phyloP scores from a whole-genome alignment of 495 filamentous ascomycete genomes.

The Penicillium fimorum region DNA sequence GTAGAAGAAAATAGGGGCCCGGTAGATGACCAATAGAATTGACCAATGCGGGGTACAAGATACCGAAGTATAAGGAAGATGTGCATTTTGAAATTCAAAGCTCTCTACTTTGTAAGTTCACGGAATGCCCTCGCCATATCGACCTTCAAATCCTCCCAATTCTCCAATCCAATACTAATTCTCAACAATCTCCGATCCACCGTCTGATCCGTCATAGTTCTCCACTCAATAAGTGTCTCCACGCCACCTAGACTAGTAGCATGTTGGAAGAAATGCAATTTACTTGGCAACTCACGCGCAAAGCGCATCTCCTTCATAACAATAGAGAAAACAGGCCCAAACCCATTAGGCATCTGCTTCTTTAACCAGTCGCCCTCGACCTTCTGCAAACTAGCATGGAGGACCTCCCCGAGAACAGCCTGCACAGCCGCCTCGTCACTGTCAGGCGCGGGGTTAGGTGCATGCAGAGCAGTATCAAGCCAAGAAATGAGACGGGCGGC shows the following conservation, averaged over 20 bases:
- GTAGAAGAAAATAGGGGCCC: neutral
- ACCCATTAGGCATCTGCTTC: conserved; percentile 90
- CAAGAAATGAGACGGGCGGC: conserved; percentile 67
- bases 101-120: conserved; percentile 21
- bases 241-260: conserved; percentile 92
- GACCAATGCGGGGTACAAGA: conserved; percentile 10
- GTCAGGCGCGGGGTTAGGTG: conserved; percentile 25
- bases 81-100: neutral
- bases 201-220: conserved; percentile 71
- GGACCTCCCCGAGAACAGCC: conserved; percentile 56
- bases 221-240: conserved; percentile 77
- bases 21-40: conserved; percentile 9
- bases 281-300: conserved; percentile 70
- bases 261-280: conserved; percentile 84
- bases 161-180: conserved; percentile 84
- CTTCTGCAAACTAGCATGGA: conserved; percentile 75
- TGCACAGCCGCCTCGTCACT: conserved; percentile 47
- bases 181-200: conserved; percentile 75
- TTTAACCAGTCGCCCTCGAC: conserved; percentile 68
- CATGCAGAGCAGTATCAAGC: conserved; percentile 54
- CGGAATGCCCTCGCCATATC: conserved; percentile 71
- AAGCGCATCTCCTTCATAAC: conserved; percentile 55
- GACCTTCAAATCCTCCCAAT: conserved; percentile 75
- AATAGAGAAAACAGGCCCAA: conserved; percentile 83
- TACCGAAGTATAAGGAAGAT: too few species aligned